Evolutionary conservation across 208 protist species (phyloP).

Genomic region (Crithidia bombi): DNA sequence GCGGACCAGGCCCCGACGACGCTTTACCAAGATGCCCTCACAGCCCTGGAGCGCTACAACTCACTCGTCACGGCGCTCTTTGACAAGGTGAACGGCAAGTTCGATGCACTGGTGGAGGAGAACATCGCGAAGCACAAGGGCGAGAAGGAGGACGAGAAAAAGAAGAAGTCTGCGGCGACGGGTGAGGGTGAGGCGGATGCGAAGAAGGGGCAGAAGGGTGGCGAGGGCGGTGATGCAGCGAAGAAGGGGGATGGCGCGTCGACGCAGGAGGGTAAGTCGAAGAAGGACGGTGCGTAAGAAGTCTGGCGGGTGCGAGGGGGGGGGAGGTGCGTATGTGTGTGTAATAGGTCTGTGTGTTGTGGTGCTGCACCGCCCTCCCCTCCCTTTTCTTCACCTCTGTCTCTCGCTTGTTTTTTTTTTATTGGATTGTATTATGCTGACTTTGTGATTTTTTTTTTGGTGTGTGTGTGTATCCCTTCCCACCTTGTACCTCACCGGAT

Average conservation of each 20-base stretch:
- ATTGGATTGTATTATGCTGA: too few relatives aligned
- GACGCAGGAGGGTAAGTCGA: background rate
- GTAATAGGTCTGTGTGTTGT: too few relatives aligned
- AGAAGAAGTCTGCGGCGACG: constrained; percentile 28
- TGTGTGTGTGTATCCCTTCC: too few relatives aligned
- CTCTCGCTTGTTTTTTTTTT: too few relatives aligned
- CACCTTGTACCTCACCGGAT: too few relatives aligned
- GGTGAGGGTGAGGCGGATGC: too few relatives aligned
- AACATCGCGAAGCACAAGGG: constrained; percentile 66
- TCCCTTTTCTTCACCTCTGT: too few relatives aligned
- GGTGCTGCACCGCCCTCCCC: too few relatives aligned
- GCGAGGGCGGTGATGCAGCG: background rate
- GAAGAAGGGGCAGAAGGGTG: constrained; percentile 13
- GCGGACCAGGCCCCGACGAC: constrained; percentile 45
- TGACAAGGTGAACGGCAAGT: constrained; percentile 88
- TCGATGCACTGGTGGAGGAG: constrained; percentile 83
- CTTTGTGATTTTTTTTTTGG: too few relatives aligned
- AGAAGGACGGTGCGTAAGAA: constrained; percentile 13
- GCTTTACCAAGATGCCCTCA: constrained; percentile 77
- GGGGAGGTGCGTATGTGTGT: too few relatives aligned
- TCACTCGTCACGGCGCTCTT: constrained; percentile 87
- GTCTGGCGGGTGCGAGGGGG: too few relatives aligned
- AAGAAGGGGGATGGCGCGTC: background rate
- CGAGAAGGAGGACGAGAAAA: constrained; percentile 30
- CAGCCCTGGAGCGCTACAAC: constrained; percentile 76